These are phyloP conservation scores for Pyrus betulifolia DNA, from an alignment of 306 rosid genomes.

Conservation along the genomic window DNA sequence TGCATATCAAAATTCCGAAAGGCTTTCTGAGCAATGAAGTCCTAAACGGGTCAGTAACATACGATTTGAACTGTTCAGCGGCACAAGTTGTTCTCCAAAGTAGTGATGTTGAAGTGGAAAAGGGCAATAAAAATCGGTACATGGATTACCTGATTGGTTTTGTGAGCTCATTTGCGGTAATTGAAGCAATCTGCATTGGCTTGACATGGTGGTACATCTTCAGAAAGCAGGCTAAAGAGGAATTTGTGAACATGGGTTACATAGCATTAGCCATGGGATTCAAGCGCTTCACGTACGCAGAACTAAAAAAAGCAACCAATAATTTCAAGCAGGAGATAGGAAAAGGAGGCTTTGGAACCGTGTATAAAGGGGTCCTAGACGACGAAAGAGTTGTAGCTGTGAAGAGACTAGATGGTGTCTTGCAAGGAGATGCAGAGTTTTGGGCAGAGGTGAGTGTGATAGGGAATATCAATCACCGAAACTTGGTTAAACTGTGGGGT, in stretches of 20 bases:
- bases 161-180: slow-evolving; percentile 12
- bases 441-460: too few species aligned
- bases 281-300: too few species aligned
- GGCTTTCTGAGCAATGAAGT: not conserved
- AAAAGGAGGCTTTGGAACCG: too few species aligned
- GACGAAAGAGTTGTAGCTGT: too few species aligned
- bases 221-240: slow-evolving; percentile 14
- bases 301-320: too few species aligned
- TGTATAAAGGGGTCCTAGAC: too few species aligned
- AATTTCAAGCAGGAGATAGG: too few species aligned
- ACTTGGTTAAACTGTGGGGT: too few species aligned
- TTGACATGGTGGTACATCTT: slow-evolving; percentile 28
- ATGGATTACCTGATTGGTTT: slow-evolving; percentile 17
- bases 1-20: slow-evolving; percentile 19
- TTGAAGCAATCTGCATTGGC: slow-evolving; percentile 18
- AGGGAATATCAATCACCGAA: too few species aligned
- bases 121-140: not conserved
- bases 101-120: not conserved
- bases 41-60: not conserved
- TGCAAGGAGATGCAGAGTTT: too few species aligned
- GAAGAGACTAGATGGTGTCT: too few species aligned
- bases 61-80: slow-evolving; percentile 15
- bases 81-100: slow-evolving; percentile 2
- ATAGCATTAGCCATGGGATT: slow-evolving; percentile 23
- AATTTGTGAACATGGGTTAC: slow-evolving; percentile 26